Evolutionary conservation across 805 yeast species (phyloP).

Genomic region (Kodamaea neixiangensis): DNA sequence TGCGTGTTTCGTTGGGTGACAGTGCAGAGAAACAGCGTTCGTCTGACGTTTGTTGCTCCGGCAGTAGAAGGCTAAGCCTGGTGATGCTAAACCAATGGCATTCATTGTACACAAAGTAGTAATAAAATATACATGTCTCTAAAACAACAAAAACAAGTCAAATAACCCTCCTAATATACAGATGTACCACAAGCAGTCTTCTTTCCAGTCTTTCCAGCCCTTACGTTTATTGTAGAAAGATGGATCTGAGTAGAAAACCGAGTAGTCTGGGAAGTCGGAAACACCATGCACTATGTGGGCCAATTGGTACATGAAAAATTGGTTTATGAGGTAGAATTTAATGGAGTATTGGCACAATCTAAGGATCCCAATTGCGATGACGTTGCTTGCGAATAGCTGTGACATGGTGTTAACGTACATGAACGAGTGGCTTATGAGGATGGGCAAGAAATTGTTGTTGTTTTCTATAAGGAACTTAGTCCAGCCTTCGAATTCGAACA

Average conservation of each 20-base stretch:
- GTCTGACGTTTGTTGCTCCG: no score
- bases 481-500: slow-evolving; percentile 12
- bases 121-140: no score
- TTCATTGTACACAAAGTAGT: no score
- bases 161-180: neutral
- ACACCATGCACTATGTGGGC: slow-evolving; percentile 14
- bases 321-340: slow-evolving; percentile 37
- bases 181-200: neutral
- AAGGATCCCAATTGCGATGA: slow-evolving; percentile 17
- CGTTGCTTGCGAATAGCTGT: neutral
- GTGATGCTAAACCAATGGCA: no score
- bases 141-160: neutral
- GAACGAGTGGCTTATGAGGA: slow-evolving; percentile 38
- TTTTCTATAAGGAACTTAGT: slow-evolving; percentile 21
- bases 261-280: neutral
- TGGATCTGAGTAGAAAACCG: slow-evolving; percentile 1
- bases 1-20: no score
- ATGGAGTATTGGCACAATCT: slow-evolving; percentile 24
- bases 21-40: no score
- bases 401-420: slow-evolving; percentile 20
- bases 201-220: neutral
- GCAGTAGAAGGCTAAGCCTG: no score
- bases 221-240: neutral
- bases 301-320: slow-evolving; percentile 33
- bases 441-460: slow-evolving; percentile 38